Evolutionary conservation across 371 early-diverging fungal species (phyloP), one percentile per base, ranked within the genome.

Genomic region (Actinomucor elegans): DNA sequence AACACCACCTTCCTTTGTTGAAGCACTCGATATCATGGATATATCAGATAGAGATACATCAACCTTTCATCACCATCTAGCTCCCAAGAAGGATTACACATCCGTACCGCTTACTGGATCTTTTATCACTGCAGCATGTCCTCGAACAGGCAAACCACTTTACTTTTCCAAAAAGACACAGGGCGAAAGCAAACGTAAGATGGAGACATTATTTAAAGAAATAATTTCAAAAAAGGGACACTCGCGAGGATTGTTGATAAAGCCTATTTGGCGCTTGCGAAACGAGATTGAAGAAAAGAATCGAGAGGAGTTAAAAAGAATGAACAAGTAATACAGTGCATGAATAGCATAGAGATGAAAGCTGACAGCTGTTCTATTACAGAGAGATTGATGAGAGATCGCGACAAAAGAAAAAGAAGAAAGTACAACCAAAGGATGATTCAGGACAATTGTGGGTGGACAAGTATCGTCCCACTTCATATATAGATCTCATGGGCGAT

Each of bases 401-500:
- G 10, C n/a, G 51, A 14, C 52, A 62, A 31, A 67, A 67, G n/a
- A 66, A 67, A n/a, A 69, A 65, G 40, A 60, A 64, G n/a, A 61
- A 52, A 40, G 44, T 38, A 32, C 36, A 18, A 23, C 47, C 31
- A n/a, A 54, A 64, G 18, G 59, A 66, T n/a, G 37, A 44, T 10
- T 35, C 45, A 2, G 33, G 34, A 6, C 23, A 52, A 10, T 61
- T 94, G 10, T 98, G 97, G 97, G 93, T 91, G 2, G 94, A 98
- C 63, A 95, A 94, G 59, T 97, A 96, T 65, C 71, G 84, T 20
- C 97, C 98, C 0, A 75, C 71, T 17, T 58, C 64, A 35, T 98
- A 91, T 61, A 69, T 90, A n/a, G 96, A 97, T 65, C 73, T 98
- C n/a, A 77, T 93, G 55, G 94, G 98, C 15, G 94, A 94, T 63